Percentiles rank a stretch among this genome's conserved stretches.
Evolutionary conservation across 257 asterid species (phyloP).

Genomic region (Solanum sitiens): DNA sequence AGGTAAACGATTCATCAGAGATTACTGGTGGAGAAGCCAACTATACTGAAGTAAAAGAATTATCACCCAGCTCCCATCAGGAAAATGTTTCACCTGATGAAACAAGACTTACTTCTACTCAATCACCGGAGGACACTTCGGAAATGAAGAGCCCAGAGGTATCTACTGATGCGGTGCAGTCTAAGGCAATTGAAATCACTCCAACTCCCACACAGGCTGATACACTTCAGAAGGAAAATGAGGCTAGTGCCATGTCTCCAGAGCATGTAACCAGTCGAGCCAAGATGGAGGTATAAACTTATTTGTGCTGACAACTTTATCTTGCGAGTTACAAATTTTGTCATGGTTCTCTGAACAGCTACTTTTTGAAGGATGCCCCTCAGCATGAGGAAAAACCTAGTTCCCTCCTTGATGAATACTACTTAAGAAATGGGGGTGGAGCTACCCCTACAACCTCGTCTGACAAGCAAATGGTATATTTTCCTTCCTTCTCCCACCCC

Average conservation of each 20-base stretch:
- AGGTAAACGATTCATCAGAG: constrained; percentile 23
- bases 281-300: constrained; percentile 36
- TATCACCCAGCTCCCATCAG: constrained; percentile 19
- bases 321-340: constrained; percentile 1
- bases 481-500: not conserved
- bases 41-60: constrained; percentile 20
- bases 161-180: constrained; percentile 28
- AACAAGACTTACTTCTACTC: constrained; percentile 11
- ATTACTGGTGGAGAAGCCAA: constrained; percentile 18
- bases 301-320: constrained; percentile 2
- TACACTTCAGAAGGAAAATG: constrained; percentile 27
- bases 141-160: constrained; percentile 27
- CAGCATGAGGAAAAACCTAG: constrained; percentile 18
- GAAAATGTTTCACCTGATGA: constrained; percentile 31
- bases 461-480: constrained; percentile 36
- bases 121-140: constrained; percentile 34
- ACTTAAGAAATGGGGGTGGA: constrained; percentile 33
- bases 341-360: constrained; percentile 22
- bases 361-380: constrained; percentile 40
- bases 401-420: constrained; percentile 72
- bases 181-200: constrained; percentile 23
- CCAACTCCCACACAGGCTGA: constrained; percentile 22
- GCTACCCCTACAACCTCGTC: constrained; percentile 27
- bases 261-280: constrained; percentile 23
- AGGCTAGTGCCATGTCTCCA: constrained; percentile 13